A percentile compares a stretch with the other conserved stretches of the same genome.
phyloP scores from a whole-genome alignment of 345 rosid genomes.

The Linum lewisii region DNA sequence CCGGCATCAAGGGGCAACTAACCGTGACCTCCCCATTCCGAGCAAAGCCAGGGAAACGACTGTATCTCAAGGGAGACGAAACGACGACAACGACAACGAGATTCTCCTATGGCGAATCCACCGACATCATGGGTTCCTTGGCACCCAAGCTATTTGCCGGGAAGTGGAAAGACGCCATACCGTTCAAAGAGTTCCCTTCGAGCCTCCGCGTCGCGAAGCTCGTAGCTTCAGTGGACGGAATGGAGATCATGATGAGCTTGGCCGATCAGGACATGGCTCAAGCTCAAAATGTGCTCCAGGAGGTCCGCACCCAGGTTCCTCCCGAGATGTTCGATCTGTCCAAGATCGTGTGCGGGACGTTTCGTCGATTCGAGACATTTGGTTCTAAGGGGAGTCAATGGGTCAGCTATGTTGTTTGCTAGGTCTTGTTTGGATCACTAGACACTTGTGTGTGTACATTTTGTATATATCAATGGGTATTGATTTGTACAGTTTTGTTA shows the following conservation, averaged over 20 bases:
- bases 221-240: slow-evolving; percentile 29
- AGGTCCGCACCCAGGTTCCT: slow-evolving; percentile 62
- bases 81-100: slow-evolving; percentile 26
- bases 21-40: slow-evolving; percentile 46
- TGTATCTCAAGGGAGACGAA: slow-evolving; percentile 68
- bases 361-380: slow-evolving; percentile 64
- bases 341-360: slow-evolving; percentile 74
- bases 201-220: slow-evolving; percentile 86
- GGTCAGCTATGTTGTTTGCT: slow-evolving; percentile 71
- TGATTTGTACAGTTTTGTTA: neutral
- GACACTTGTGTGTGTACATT: neutral
- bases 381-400: slow-evolving; percentile 68
- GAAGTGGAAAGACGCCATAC: slow-evolving; percentile 65
- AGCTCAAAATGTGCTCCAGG: slow-evolving; percentile 36
- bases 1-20: slow-evolving; percentile 46
- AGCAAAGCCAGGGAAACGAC: slow-evolving; percentile 48
- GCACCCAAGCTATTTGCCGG: slow-evolving; percentile 44
- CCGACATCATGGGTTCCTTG: slow-evolving; percentile 34
- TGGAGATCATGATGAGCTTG: slow-evolving; percentile 45
- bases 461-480: slow-evolving; percentile 8
- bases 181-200: slow-evolving; percentile 70
- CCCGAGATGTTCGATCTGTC: slow-evolving; percentile 85
- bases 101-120: slow-evolving; percentile 38
- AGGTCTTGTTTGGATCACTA: slow-evolving; percentile 30
- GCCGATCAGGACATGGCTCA: slow-evolving; percentile 35